Evolutionary conservation across 345 rosid species (phyloP).

Genomic region (Eucalyptus marginata): DNA sequence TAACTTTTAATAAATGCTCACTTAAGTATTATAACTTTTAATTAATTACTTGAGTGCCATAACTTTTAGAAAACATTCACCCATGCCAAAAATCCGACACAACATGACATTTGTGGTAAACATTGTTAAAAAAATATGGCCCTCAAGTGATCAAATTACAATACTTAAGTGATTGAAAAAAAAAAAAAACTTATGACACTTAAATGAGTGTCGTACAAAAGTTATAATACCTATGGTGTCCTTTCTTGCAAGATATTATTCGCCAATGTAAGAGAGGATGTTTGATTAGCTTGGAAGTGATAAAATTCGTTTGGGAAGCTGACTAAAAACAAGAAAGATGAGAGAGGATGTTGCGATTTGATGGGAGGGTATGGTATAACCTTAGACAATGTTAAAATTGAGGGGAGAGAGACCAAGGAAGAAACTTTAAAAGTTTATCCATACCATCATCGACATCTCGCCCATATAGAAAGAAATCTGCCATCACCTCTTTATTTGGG

Average conservation of each 20-base stretch:
- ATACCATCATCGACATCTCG: neutral
- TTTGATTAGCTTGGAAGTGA: neutral
- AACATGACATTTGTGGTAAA: neutral
- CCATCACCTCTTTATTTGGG: neutral
- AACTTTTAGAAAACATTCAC: neutral
- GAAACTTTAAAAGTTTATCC: neutral
- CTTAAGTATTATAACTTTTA: neutral
- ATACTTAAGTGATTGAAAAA: too few relatives aligned
- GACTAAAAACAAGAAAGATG: neutral
- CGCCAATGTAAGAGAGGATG: neutral
- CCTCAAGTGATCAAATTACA: neutral
- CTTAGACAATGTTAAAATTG: neutral
- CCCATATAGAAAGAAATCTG: neutral
- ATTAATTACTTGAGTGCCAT: neutral
- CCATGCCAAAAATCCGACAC: neutral
- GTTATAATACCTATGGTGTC: too few relatives aligned
- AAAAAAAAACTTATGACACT: neutral
- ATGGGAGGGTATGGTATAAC: neutral
- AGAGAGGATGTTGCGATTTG: neutral
- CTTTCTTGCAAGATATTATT: fast-evolving
- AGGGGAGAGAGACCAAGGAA: neutral
- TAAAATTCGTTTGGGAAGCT: fast-evolving
- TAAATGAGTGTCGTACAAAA: too few relatives aligned
- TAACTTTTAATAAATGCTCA: neutral
- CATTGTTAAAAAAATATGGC: neutral